A percentile compares a stretch with the other conserved stretches of the same genome.
Conservation (phyloP, 495 filamentous ascomycete species). For the Xylaria scruposa region DNA sequence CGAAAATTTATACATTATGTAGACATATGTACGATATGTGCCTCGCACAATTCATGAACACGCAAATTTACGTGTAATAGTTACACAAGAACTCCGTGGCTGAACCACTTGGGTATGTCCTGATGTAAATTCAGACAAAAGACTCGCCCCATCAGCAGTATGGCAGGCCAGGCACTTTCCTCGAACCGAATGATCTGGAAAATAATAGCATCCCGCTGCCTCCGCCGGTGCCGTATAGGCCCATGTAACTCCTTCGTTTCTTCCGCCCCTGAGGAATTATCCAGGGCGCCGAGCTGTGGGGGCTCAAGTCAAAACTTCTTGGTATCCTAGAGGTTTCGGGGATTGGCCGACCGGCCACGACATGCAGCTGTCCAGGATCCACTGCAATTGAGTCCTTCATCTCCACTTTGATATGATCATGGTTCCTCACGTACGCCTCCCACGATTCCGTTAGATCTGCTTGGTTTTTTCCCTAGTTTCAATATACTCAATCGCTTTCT, state of each 20-base stretch:
- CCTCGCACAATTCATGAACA: background rate
- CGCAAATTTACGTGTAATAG: background rate
- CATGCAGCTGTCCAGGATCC: background rate
- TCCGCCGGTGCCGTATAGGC: conserved; percentile 14
- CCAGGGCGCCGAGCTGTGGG: conserved; percentile 12
- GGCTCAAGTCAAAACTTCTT: conserved; percentile 19
- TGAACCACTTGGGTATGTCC: conserved; percentile 4
- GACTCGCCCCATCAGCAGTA: background rate
- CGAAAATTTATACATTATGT: conserved; percentile 19
- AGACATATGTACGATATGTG: conserved; percentile 23
- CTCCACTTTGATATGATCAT: conserved; percentile 9
- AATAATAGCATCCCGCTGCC: background rate
- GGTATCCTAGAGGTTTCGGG: conserved; percentile 19
- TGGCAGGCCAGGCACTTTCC: conserved; percentile 1
- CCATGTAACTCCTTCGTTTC: conserved; percentile 13
- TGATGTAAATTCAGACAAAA: conserved; percentile 1
- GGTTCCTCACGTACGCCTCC: conserved; percentile 56
- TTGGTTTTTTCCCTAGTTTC: conserved; percentile 69
- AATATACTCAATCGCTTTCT: conserved; percentile 74
- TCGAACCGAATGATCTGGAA: background rate
- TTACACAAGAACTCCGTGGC: conserved; percentile 18
- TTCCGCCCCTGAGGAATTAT: conserved; percentile 5
- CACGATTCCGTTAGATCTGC: conserved; percentile 59
- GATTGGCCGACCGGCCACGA: background rate
- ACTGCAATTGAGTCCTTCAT: background rate